Base-by-base conservation (phyloP, 345 rosid genomes). In the Clarkia xantiana region DNA sequence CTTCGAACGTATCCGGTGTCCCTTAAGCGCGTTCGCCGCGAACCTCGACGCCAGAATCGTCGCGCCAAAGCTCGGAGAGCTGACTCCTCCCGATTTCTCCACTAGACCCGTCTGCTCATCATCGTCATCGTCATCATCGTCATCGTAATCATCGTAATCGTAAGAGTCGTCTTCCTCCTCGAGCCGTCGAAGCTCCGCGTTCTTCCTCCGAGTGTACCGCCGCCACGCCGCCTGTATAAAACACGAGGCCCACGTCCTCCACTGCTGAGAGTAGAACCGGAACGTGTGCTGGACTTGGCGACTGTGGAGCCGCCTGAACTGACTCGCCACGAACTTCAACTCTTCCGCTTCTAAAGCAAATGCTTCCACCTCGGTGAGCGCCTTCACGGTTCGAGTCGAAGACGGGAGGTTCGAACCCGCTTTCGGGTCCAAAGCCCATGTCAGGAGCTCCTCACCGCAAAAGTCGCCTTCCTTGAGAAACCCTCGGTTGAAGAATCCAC, bases 1-100 rank as follows among this genome's bases (percentile, higher is more conserved):
- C 49, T 63, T 56, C 43, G 34, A 47, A 43, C 77, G 64, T 19
- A 44, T 41, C 56, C 61, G 71, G 23, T 68, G 71, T 3, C 72
- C 71, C 38, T 74, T 73, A 56, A 85, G 74, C 0, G 85, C 77
- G 61, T 74, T 79, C 18, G 78, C 76, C 1, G 88, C 80, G 17
- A 83, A 81, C 60, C 71, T 81, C 3, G 94, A 77, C 29, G 83
- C 80, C 51, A 87, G 57, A 12, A 77, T 47, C 14, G 81, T 77
- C 10, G 79, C 81, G 45, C 73, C 63, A 43, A 79, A 71, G 45
- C 73, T 65, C 44, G 72, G 82, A 14, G 22, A 23, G 23, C 59
- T 72, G 54, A 50, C 54, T 7, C 44, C 42, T 16, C 42, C 52
- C 20, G 16, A 57, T 43, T 42, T 46, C 9, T 43, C 62, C 14